These are phyloP conservation scores for Coniochaeta ligniaria DNA, from an alignment of 2,329 filamentous ascomycete genomes.

Conservation along the genomic window DNA sequence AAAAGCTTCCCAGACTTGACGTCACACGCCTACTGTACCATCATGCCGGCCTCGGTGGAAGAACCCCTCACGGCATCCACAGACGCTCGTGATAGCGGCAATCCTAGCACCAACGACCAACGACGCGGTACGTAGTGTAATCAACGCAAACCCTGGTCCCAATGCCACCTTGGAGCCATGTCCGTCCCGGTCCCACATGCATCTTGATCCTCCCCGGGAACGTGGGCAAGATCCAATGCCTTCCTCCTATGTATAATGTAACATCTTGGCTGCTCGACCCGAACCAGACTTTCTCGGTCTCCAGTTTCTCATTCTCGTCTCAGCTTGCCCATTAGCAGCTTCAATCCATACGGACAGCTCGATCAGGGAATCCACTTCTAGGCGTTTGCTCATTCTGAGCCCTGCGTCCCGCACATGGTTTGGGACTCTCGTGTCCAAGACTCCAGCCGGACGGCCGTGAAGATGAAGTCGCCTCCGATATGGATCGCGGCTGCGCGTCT, in stretches of 20 bases:
- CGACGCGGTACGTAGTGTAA: neutral
- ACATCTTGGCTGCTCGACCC: neutral
- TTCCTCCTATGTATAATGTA: neutral
- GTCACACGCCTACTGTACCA: neutral
- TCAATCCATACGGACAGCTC: neutral
- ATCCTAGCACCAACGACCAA: neutral
- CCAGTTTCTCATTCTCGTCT: neutral
- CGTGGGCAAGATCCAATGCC: neutral
- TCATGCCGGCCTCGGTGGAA: neutral
- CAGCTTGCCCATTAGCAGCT: neutral
- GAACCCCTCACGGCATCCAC: neutral
- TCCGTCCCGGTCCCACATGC: neutral
- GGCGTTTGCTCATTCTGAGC: neutral
- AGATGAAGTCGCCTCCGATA: constrained; percentile 13
- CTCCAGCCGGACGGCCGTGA: neutral
- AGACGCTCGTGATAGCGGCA: neutral
- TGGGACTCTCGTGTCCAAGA: neutral
- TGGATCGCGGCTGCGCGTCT: neutral
- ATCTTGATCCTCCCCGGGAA: neutral
- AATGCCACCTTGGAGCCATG: neutral
- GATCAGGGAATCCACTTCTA: neutral
- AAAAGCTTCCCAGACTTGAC: neutral
- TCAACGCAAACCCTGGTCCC: neutral
- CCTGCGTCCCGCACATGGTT: neutral
- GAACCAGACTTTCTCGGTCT: neutral